Evolutionary conservation across 805 yeast species (phyloP), one percentile per base, ranked within the genome.

Genomic region (Candida montana): DNA sequence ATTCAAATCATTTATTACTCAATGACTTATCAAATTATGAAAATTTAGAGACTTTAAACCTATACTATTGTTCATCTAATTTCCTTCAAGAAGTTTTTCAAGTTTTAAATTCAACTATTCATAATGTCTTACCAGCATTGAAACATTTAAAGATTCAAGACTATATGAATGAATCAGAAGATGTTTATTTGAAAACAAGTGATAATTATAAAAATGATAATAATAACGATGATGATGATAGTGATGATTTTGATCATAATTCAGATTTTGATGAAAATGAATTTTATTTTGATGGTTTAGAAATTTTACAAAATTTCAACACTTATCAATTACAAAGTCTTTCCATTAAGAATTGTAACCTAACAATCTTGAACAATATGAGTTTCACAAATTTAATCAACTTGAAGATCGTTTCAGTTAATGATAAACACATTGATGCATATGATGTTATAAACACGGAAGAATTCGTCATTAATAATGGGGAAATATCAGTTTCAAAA

Each of bases 261-360:
- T 59, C 61, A 3, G 60, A 58, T 18, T 48, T 58, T n/a, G 62
- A 58, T 21, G 65, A 62, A 42, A 67, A 65, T 35, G 59, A 54
- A 36, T 52, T 66, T 30, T 65, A 63, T 44, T 63, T 68, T 46
- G 66, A 64, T 43, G 70, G 59, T 0, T 27, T 55, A 17, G 59
- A 55, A 40, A 51, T 55, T 3, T 28, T 55, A 2, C 50, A 47
- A 15, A 55, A 54, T 28, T 36, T 45, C 17, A 37, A 49, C 19
- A 45, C 52, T 3, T 39, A 28, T 10, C 31, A 35, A 2, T 27
- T 55, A 3, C 36, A 48, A 17, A 37, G 42, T 0, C 37, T 55
- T 4, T 43, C 47, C 3, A 31, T 55, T 15, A 51, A 49, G 44
- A 55, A 53, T 33, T 51, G 54, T 23, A 55, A 54, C 29, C 39